These are phyloP conservation scores for Lentinula sp. DNA, from an alignment of 768 basidiomycete genomes.

Conservation along the genomic window DNA sequence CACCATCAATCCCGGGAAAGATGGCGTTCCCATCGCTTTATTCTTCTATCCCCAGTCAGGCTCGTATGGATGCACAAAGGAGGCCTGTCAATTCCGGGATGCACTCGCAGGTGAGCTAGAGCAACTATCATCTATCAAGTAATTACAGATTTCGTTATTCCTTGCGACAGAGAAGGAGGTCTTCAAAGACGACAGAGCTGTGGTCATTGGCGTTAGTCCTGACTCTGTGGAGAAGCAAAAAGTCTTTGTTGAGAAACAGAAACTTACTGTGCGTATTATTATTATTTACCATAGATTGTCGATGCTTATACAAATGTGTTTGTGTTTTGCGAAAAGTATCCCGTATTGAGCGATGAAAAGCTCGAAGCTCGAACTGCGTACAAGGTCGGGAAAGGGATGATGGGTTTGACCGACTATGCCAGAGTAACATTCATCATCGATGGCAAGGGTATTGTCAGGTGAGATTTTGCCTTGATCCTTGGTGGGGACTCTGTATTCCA, in stretches of 20 bases:
- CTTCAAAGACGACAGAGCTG: conserved; percentile 58
- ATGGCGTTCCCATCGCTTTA: conserved; percentile 55
- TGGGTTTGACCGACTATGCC: conserved; percentile 53
- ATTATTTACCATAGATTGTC: conserved; percentile 11
- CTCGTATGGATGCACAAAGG: conserved; percentile 72
- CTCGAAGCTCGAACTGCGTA: conserved; percentile 61
- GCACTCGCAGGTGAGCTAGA: conserved; percentile 55
- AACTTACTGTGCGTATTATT: conserved; percentile 41
- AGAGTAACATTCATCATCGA: conserved; percentile 79
- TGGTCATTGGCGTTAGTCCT: conserved; percentile 68
- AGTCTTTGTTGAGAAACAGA: conserved; percentile 64
- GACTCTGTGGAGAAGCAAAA: conserved; percentile 72
- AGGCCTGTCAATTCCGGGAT: conserved; percentile 81
- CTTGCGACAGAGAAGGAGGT: conserved; percentile 45
- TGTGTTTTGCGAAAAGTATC: conserved; percentile 43
- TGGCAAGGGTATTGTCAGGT: conserved; percentile 61
- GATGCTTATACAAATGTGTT: not conserved
- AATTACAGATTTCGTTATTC: not conserved
- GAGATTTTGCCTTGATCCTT: conserved; percentile 12
- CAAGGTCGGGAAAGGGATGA: conserved; percentile 55
- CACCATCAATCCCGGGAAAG: conserved; percentile 52
- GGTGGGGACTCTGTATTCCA: not conserved
- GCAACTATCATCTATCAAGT: not conserved
- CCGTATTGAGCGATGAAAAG: conserved; percentile 67
- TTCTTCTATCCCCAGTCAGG: conserved; percentile 83